Evolutionary conservation across 2,329 filamentous ascomycete genomes (phyloP).

Genomic region (Ceratocystis cubensis): DNA sequence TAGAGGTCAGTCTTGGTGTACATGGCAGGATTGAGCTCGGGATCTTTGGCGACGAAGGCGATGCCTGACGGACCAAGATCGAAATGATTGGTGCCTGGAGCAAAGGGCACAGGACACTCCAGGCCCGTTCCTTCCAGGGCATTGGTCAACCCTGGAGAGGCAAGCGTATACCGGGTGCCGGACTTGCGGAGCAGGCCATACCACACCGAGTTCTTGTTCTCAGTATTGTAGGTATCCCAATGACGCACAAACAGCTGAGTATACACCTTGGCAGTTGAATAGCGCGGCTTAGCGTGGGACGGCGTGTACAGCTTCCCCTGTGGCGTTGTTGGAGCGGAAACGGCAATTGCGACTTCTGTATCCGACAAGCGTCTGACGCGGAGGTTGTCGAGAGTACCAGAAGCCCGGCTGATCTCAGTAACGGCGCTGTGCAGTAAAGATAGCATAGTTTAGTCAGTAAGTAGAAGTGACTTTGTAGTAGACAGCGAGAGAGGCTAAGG

Average conservation of each 20-base stretch:
- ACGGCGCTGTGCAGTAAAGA: slow-evolving; percentile 1
- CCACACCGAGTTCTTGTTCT: slow-evolving; percentile 60
- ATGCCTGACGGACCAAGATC: slow-evolving; percentile 56
- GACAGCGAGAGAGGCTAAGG: neutral
- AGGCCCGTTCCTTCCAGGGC: slow-evolving; percentile 47
- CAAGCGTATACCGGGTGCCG: slow-evolving; percentile 30
- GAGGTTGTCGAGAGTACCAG: slow-evolving; percentile 44
- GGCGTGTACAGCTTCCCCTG: slow-evolving; percentile 58
- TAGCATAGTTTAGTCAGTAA: neutral
- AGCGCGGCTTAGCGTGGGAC: slow-evolving; percentile 44
- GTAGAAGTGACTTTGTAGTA: neutral
- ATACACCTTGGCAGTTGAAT: slow-evolving; percentile 58
- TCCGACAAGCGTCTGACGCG: slow-evolving; percentile 42
- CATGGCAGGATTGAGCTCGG: slow-evolving; percentile 54
- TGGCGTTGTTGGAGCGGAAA: slow-evolving; percentile 53
- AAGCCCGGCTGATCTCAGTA: slow-evolving; percentile 15
- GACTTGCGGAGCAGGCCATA: slow-evolving; percentile 46
- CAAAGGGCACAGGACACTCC: slow-evolving; percentile 60
- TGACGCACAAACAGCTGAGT: slow-evolving; percentile 65
- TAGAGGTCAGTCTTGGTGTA: slow-evolving; percentile 78
- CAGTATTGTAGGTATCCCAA: slow-evolving; percentile 65
- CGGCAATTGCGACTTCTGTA: slow-evolving; percentile 41
- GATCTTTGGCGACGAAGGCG: slow-evolving; percentile 64
- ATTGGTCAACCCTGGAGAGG: slow-evolving; percentile 43
- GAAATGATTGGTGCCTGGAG: slow-evolving; percentile 70